Evolutionary conservation across 768 basidiomycete genomes (phyloP).

Genomic region (Mycena sanguinolenta): DNA sequence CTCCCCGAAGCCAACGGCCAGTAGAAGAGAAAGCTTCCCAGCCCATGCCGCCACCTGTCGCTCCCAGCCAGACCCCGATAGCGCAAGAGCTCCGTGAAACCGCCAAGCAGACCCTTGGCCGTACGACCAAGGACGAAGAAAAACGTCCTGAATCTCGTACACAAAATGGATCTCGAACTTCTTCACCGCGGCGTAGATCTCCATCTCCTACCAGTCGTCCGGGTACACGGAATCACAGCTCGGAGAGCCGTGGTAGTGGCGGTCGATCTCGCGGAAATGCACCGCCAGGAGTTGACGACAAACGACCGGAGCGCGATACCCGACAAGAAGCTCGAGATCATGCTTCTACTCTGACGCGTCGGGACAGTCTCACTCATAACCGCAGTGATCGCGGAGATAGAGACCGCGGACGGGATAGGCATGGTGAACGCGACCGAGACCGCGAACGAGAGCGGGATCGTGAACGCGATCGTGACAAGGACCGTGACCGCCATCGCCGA

Average conservation of each 20-base stretch:
- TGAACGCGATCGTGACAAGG: conserved; percentile 57
- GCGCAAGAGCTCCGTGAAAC: conserved; percentile 87
- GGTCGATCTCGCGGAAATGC: conserved; percentile 65
- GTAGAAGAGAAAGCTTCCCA: conserved; percentile 55
- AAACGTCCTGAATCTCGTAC: conserved; percentile 49
- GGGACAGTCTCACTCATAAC: conserved; percentile 66
- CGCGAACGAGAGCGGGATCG: conserved; percentile 61
- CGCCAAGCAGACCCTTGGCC: conserved; percentile 74
- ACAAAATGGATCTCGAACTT: conserved; percentile 64
- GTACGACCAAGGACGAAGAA: conserved; percentile 60
- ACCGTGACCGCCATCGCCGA: conserved; percentile 65
- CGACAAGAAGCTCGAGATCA: conserved; percentile 61
- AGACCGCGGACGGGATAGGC: conserved; percentile 43
- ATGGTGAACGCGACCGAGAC: conserved; percentile 48
- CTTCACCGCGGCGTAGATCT: conserved; percentile 75
- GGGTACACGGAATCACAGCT: conserved; percentile 77
- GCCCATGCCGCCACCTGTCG: conserved; percentile 85
- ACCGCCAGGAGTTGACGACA: conserved; percentile 66
- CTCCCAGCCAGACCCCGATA: conserved; percentile 82
- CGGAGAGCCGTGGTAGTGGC: conserved; percentile 80
- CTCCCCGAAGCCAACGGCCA: conserved; percentile 54
- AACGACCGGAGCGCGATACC: conserved; percentile 65
- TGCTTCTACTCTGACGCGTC: conserved; percentile 53
- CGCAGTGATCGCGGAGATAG: conserved; percentile 63
- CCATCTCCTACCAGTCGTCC: conserved; percentile 75